A percentile compares a stretch with the other conserved stretches of the same genome.
These are phyloP conservation scores for Apiotrichum gamsii DNA, from an alignment of 1,284 basidiomycete genomes.

Conservation along the genomic window DNA sequence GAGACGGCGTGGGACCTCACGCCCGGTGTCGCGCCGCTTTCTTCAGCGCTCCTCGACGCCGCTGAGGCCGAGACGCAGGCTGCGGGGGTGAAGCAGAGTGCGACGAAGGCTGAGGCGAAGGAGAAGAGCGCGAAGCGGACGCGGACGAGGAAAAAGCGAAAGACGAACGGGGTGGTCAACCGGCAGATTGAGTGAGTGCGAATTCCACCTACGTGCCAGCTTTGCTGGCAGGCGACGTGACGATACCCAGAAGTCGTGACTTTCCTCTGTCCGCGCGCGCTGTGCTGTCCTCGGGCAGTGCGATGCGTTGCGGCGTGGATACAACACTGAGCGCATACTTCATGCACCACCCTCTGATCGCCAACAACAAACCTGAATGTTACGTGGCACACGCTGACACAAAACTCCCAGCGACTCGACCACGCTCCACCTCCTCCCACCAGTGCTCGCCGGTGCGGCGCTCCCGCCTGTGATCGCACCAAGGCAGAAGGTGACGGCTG, in stretches of 20 bases:
- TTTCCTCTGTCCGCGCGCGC: neutral
- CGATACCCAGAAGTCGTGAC: slow-evolving; percentile 3
- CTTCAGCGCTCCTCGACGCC: slow-evolving; percentile 6
- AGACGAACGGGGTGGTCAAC: slow-evolving; percentile 10
- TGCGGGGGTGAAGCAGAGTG: neutral
- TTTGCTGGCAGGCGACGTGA: neutral
- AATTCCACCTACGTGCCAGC: neutral
- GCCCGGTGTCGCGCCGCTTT: slow-evolving; percentile 13
- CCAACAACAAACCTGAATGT: neutral
- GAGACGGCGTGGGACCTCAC: slow-evolving; percentile 8
- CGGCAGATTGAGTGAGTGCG: slow-evolving; percentile 5
- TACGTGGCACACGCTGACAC: neutral
- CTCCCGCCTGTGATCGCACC: slow-evolving; percentile 28
- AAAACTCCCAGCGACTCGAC: slow-evolving; percentile 6
- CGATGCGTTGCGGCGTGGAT: too few relatives aligned
- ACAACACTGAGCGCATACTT: neutral
- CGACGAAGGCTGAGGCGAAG: neutral
- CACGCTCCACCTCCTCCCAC: slow-evolving; percentile 21
- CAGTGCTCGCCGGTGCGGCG: slow-evolving; percentile 9
- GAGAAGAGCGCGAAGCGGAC: neutral
- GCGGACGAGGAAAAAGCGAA: slow-evolving; percentile 7
- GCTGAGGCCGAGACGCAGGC: slow-evolving; percentile 9
- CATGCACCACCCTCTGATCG: slow-evolving; percentile 9
- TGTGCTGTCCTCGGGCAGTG: neutral
- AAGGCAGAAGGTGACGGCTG: slow-evolving; percentile 1